Percentiles rank a stretch among this genome's conserved stretches.
Evolutionary conservation across 2,329 filamentous ascomycete genomes (phyloP).

Genomic region (Colletotrichum destructivum): DNA sequence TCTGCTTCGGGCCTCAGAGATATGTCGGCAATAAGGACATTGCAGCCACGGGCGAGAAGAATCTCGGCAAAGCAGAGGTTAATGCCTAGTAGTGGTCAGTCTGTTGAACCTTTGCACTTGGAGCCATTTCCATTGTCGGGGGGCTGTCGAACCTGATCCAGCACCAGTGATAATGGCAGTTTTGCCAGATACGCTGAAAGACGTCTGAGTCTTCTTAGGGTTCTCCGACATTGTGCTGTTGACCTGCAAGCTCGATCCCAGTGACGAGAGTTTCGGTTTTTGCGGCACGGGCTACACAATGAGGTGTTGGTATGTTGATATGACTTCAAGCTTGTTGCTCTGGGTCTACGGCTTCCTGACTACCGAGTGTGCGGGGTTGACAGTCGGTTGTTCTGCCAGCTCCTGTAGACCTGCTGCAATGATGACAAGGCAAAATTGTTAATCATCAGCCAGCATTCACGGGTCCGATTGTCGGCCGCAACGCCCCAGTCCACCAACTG

Average conservation of each 20-base stretch:
- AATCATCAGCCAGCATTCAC: neutral
- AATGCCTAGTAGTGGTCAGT: constrained; percentile 52
- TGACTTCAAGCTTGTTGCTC: too few relatives aligned
- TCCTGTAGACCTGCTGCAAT: neutral
- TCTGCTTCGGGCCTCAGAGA: constrained; percentile 59
- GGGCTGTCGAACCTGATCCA: constrained; percentile 46
- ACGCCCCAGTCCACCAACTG: neutral
- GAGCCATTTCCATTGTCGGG: too few relatives aligned
- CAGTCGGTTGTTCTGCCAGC: too few relatives aligned
- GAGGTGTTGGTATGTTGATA: neutral
- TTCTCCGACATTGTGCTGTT: neutral
- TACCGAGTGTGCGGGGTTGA: neutral
- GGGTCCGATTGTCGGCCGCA: neutral
- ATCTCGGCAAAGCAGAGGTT: constrained; percentile 61
- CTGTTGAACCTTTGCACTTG: neutral
- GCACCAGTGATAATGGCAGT: constrained; percentile 50
- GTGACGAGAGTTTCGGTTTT: neutral
- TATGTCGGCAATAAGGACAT: constrained; percentile 62
- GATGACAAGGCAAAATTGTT: too few relatives aligned
- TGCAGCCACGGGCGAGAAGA: constrained; percentile 58
- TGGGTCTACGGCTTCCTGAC: neutral
- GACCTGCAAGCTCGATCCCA: too few relatives aligned
- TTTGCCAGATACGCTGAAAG: constrained; percentile 48
- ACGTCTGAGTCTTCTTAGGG: neutral
- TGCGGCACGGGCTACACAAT: too few relatives aligned